Conservation (phyloP, 2,329 filamentous ascomycete species). For the Xylogone sp. region DNA sequence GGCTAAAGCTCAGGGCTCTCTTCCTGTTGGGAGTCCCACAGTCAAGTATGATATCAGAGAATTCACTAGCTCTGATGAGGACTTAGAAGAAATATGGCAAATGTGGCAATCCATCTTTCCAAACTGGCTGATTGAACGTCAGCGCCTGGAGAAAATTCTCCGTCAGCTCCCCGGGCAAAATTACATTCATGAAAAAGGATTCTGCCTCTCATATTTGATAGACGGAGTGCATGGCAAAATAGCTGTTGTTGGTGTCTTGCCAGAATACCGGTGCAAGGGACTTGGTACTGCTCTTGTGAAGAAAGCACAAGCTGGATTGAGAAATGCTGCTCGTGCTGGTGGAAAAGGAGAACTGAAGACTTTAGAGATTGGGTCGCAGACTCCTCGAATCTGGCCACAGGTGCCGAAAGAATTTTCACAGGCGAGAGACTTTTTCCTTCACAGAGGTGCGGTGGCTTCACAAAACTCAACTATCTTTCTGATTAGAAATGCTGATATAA, state of each 20-base stretch:
- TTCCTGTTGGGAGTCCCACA: conserved; percentile 29
- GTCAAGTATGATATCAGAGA: conserved; percentile 13
- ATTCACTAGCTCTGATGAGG: conserved; percentile 18
- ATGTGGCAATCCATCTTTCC: conserved; percentile 34
- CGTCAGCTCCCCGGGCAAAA: conserved; percentile 25
- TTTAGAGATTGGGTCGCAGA: conserved; percentile 27
- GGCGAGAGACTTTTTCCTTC: conserved; percentile 32
- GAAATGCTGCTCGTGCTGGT: conserved; percentile 23
- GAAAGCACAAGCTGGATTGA: conserved; percentile 23
- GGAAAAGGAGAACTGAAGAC: conserved; percentile 10
- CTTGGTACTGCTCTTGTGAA: conserved; percentile 34
- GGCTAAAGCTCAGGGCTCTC: conserved; percentile 23
- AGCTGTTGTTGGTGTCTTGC: conserved; percentile 33
- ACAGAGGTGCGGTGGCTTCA: conserved; percentile 34
- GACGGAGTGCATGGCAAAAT: conserved; percentile 25
- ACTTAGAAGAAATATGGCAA: conserved; percentile 26
- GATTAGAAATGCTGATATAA: conserved; percentile 10
- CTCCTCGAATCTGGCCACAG: conserved; percentile 43
- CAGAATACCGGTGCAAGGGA: conserved; percentile 30
- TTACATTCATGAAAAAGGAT: conserved; percentile 34
- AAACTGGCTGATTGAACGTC: conserved; percentile 28
- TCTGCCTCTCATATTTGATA: conserved; percentile 33
- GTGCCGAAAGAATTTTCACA: conserved; percentile 35
- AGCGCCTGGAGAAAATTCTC: conserved; percentile 26
- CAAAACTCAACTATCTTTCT: conserved; percentile 22